phyloP scores from a whole-genome alignment of 148 eudicot genomes.

The Amaranthus hypochondriacus region DNA sequence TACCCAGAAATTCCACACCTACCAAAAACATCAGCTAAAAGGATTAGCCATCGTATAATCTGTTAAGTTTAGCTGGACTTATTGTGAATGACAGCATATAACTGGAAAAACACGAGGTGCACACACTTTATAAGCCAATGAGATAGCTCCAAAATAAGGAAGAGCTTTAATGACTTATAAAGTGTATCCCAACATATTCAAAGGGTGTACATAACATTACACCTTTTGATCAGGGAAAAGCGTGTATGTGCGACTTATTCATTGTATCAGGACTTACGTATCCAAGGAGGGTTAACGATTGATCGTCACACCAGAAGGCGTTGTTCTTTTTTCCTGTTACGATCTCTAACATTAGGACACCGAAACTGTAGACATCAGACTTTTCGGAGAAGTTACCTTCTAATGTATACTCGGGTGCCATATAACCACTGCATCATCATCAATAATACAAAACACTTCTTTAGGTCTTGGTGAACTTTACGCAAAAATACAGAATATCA shows the following conservation, averaged over 20 bases:
- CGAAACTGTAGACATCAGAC: conserved; percentile 31
- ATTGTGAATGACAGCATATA: background rate
- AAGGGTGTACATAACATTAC: background rate
- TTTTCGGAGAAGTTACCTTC: conserved; percentile 36
- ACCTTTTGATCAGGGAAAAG: background rate
- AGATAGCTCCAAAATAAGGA: too few relatives aligned
- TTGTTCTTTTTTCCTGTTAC: background rate
- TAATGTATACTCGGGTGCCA: conserved; percentile 35
- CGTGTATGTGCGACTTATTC: background rate
- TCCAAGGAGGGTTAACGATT: conserved; percentile 25
- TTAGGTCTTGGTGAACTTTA: background rate
- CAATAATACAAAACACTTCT: background rate
- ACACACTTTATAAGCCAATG: too few relatives aligned
- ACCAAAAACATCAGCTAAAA: background rate
- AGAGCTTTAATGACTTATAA: background rate
- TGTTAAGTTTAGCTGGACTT: too few relatives aligned
- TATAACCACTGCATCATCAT: conserved; percentile 28
- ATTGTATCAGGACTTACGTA: conserved; percentile 21
- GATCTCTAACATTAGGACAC: conserved; percentile 29
- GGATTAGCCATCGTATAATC: background rate
- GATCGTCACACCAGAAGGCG: background rate
- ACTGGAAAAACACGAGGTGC: background rate
- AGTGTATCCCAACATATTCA: background rate
- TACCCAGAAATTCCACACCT: conserved; percentile 30
- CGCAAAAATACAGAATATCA: background rate